These are phyloP conservation scores for Pseudonectria buxi DNA, from an alignment of 2,329 filamentous ascomycete genomes.

Conservation along the genomic window DNA sequence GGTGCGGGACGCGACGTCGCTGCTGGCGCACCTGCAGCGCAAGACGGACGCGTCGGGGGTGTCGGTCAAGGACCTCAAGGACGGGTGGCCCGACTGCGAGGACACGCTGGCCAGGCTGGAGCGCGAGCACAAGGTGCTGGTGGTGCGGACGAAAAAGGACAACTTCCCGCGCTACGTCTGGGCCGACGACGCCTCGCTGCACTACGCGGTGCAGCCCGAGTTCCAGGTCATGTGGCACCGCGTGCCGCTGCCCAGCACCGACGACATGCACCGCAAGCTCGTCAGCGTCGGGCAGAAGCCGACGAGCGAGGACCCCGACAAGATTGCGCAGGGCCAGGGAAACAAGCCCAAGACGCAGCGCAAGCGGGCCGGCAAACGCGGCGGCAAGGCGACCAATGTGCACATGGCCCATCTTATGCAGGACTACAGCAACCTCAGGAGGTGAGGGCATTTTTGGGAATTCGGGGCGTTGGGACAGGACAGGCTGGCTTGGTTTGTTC, in stretches of 20 bases:
- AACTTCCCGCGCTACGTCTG: conserved; percentile 79
- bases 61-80: conserved; percentile 83
- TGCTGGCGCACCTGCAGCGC: conserved; percentile 73
- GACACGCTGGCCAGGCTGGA: conserved; percentile 73
- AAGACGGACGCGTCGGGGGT: conserved; percentile 77
- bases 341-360: conserved; percentile 66
- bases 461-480: too few species aligned
- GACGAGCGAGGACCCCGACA: conserved; percentile 68
- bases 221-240: conserved; percentile 80
- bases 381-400: conserved; percentile 77
- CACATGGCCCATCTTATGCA: conserved; percentile 80
- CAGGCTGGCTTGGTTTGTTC: too few species aligned
- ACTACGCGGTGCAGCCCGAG: conserved; percentile 69
- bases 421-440: conserved; percentile 53
- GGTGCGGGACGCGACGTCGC: conserved; percentile 68
- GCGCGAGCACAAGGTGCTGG: conserved; percentile 69
- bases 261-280: conserved; percentile 71
- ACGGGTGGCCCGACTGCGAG: conserved; percentile 87
- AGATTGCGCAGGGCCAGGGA: conserved; percentile 31
- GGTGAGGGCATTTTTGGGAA: conserved; percentile 22
- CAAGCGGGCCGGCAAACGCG: conserved; percentile 57
- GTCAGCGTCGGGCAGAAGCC: conserved; percentile 74
- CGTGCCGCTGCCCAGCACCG: conserved; percentile 66
- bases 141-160: conserved; percentile 89
- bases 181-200: conserved; percentile 75